Base-by-base conservation (phyloP, 768 basidiomycete species). In the Suillus paluster region DNA sequence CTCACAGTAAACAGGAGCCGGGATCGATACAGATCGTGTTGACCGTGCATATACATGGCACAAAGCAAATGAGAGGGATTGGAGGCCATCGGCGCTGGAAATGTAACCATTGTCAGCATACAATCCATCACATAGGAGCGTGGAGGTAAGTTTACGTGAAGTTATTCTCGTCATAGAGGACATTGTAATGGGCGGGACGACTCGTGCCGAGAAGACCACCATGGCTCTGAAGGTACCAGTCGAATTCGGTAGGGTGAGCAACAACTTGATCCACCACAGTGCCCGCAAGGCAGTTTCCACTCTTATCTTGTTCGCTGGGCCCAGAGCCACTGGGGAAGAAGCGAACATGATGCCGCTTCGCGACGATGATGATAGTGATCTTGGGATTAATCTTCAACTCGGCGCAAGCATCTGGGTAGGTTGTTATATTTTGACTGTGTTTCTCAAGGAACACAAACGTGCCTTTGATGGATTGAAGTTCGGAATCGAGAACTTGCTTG, bases 1-100 rank as follows among this genome's bases (percentile, higher is more conserved):
- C 87, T 68, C 68, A 92, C 91, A 92, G 66, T 92, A 92, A 0
- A 92, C 90, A 0, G 91, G 91, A 0, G 91, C 91, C 0, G 91
- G 91, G 55, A 92, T 92, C 0, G 91, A 92, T 1, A 92, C 91
- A 0, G 90, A 90, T 25, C 91, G 86, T 4, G 91, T 92, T 11
- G 90, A 86, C 3, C 91, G 84, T 1, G 91, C 90, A 65, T 92
- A 94, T 0, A 92, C 86, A 52, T 95, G 91, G 68, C 91, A 92
- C 0, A 95, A 78, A 0, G 91, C 87, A 57, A 90, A 94, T 0
- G 91, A 87, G 4, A 88, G 71, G 0, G 83, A 81, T 66, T 94
- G 93, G 45, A 94, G 73, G 17, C 84, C 82, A 68, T 91, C 88
- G 17, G 88, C 80, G 30, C 87, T 90, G 61, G 11, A 57, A 42